Conservation (phyloP, 371 early-diverging fungal genomes). For the Chytridiales sp. region DNA sequence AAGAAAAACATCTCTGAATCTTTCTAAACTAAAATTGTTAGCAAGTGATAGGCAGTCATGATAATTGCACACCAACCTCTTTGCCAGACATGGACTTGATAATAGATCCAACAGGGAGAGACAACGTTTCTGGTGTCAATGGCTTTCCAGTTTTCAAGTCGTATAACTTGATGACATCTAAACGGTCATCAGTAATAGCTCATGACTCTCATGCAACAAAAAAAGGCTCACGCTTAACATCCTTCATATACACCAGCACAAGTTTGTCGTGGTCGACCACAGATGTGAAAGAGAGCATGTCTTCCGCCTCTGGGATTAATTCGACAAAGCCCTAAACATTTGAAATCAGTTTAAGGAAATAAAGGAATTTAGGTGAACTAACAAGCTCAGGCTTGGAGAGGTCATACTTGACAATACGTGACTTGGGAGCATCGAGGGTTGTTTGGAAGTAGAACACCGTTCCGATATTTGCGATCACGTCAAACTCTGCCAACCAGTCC, state of each 20-base stretch:
- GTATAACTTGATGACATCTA: constrained; percentile 41
- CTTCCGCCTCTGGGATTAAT: constrained; percentile 53
- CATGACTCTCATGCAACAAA: too few species aligned
- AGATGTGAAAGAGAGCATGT: constrained; percentile 42
- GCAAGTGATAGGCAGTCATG: not conserved
- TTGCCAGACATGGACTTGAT: constrained; percentile 36
- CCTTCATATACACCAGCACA: constrained; percentile 54
- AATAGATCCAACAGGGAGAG: constrained; percentile 40
- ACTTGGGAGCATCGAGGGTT: constrained; percentile 59
- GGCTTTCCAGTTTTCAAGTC: constrained; percentile 32
- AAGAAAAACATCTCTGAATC: constrained; percentile 49
- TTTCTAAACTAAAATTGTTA: constrained; percentile 21
- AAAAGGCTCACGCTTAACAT: constrained; percentile 67
- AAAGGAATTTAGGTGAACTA: not conserved
- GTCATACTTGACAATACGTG: constrained; percentile 61
- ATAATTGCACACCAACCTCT: constrained; percentile 23
- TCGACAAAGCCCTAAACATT: constrained; percentile 50
- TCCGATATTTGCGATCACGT: constrained; percentile 61
- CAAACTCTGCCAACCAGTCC: constrained; percentile 53
- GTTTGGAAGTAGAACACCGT: constrained; percentile 61
- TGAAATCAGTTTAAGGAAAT: not conserved
- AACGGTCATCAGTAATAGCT: too few species aligned
- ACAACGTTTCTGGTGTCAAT: constrained; percentile 27
- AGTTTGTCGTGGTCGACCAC: constrained; percentile 57
- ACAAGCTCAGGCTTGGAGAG: constrained; percentile 49